phyloP scores from a whole-genome alignment of 164 flowering plant species.

The Sextonia rubra region DNA sequence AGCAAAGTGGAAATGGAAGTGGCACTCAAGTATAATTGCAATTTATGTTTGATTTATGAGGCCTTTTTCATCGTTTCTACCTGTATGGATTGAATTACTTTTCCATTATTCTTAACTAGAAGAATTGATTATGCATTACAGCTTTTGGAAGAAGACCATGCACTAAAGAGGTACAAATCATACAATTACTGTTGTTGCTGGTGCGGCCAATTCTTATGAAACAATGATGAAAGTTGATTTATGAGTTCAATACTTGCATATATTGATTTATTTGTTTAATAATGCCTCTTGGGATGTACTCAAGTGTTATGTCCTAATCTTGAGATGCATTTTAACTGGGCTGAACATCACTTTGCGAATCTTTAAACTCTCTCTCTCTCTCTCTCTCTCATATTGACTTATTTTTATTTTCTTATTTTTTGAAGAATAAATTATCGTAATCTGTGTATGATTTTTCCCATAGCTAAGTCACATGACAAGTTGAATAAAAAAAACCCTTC shows the following conservation, averaged over 20 bases:
- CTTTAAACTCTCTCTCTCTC: neutral
- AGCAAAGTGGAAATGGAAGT: neutral
- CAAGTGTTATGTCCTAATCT: neutral
- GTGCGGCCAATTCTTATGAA: slow-evolving; percentile 27
- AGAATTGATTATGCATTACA: slow-evolving; percentile 17
- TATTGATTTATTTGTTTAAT: neutral
- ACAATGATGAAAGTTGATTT: neutral
- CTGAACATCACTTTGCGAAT: neutral
- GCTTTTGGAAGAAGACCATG: slow-evolving; percentile 75
- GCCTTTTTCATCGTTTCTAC: neutral
- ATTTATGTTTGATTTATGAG: neutral
- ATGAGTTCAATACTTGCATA: neutral
- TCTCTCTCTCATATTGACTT: too few relatives aligned
- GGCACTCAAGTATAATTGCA: neutral
- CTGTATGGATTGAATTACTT: neutral
- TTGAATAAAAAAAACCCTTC: too few relatives aligned
- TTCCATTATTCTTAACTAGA: neutral
- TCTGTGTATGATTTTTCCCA: too few relatives aligned
- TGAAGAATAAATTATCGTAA: too few relatives aligned
- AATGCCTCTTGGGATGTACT: neutral
- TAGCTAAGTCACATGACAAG: too few relatives aligned
- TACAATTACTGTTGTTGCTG: slow-evolving; percentile 74
- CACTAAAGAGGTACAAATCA: slow-evolving; percentile 66
- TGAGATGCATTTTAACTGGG: neutral
- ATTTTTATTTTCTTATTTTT: too few relatives aligned